Evolutionary conservation across 2,329 filamentous ascomycete genomes (phyloP), one percentile per base, ranked within the genome.

Genomic region (Aurifilum marmelostoma): DNA sequence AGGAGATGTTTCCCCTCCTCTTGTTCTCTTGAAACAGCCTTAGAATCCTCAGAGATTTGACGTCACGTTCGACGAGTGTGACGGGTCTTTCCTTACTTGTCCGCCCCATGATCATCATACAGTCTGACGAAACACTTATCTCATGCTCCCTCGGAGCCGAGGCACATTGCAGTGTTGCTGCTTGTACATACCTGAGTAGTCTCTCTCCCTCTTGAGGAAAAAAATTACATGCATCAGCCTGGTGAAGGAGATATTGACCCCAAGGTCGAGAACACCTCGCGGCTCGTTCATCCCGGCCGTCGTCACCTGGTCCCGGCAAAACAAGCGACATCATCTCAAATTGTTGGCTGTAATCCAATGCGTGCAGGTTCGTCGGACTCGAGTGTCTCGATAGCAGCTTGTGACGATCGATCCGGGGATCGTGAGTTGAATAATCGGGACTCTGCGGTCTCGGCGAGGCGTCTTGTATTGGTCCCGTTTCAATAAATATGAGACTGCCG

Each of bases 41-140:
- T 56, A 62, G 37, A 41, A 37, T n/a, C 8, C 18, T 54, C 12
- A 29, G 39, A 39, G 52, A 18, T 18, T 62, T 68, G 67, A 68
- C 63, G 67, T 68, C 67, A 68, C 43, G 29, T 43, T 32, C 43
- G 41, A 32, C 39, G 27, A 43, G 27, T 21, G 24, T 41, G 41
- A 50, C 63, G 62, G 63, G 63, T 59, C 56, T 41, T 66, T 68
- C 63, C 67, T 63, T 54, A 62, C 63, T 62, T 66, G 43, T 54
- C 41, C 52, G 39, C 56, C 56, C 34, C 43, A 47, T 8, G 41
- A 61, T 43, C 67, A 68, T 41, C 18, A 54, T 52, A 43, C 29
- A n/a, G 21, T 21, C 50, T 32, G 58, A 54, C 43, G 18, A 47
- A 47, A 62, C 54, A 21, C 56, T 58, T 65, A 56, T 43, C 54